Conservation (phyloP, 2,329 filamentous ascomycete species). For the Fusarium sp. region DNA sequence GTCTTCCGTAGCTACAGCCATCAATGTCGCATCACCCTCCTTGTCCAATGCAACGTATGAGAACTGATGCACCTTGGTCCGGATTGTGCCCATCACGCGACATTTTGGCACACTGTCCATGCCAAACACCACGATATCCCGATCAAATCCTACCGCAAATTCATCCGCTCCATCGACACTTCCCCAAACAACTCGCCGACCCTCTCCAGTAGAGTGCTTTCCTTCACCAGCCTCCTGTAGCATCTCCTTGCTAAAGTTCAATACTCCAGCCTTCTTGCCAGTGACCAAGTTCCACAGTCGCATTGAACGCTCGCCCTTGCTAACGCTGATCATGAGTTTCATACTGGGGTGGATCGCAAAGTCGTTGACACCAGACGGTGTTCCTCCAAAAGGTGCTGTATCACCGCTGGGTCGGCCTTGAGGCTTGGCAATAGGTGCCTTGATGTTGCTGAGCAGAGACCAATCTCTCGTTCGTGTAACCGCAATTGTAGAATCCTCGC, state of each 20-base stretch:
- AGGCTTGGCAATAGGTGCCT: slow-evolving; percentile 85
- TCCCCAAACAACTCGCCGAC: slow-evolving; percentile 84
- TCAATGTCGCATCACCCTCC: slow-evolving; percentile 56
- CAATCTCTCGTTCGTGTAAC: slow-evolving; percentile 90
- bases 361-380: slow-evolving; percentile 90
- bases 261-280: slow-evolving; percentile 91
- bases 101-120: slow-evolving; percentile 87
- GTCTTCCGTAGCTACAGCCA: slow-evolving; percentile 90
- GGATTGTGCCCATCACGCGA: slow-evolving; percentile 72
- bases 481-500: slow-evolving; percentile 91
- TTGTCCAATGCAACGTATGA: slow-evolving; percentile 71
- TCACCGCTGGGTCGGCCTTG: slow-evolving; percentile 87
- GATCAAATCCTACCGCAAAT: slow-evolving; percentile 89
- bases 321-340: slow-evolving; percentile 95
- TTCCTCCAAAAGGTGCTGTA: slow-evolving; percentile 82
- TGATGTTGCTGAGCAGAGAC: slow-evolving; percentile 87
- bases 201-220: slow-evolving; percentile 82
- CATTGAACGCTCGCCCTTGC: slow-evolving; percentile 90
- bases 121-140: slow-evolving; percentile 85
- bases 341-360: slow-evolving; percentile 96
- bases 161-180: slow-evolving; percentile 76
- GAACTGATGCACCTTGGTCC: slow-evolving; percentile 86
- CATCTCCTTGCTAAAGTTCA: slow-evolving; percentile 82
- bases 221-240: slow-evolving; percentile 81
- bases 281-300: slow-evolving; percentile 96